Evolutionary conservation across 306 rosid species (phyloP).

Genomic region (Oemleria cerasiformis): DNA sequence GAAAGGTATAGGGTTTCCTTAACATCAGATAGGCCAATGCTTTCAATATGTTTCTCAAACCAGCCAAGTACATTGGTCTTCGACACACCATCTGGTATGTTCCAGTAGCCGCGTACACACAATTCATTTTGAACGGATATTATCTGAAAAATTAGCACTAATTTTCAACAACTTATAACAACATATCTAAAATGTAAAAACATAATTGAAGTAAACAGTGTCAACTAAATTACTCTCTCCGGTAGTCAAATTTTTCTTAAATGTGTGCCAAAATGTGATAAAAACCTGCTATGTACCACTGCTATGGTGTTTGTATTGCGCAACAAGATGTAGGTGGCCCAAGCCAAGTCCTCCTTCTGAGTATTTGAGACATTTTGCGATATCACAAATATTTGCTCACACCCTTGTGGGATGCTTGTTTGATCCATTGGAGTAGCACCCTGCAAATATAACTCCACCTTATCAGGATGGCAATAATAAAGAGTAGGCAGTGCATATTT

Average conservation of each 20-base stretch:
- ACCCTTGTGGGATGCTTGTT: conserved; percentile 57
- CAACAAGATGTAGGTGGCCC: conserved; percentile 80
- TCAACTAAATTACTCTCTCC: not conserved
- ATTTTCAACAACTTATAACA: not conserved
- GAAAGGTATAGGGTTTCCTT: conserved; percentile 72
- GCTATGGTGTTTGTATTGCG: conserved; percentile 71
- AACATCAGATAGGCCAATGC: conserved; percentile 47
- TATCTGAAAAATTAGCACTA: conserved; percentile 40
- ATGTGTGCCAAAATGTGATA: conserved; percentile 8
- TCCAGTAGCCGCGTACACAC: conserved; percentile 89
- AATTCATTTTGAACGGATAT: conserved; percentile 52
- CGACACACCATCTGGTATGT: conserved; percentile 43
- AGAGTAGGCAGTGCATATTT: conserved; percentile 3
- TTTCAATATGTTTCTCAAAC: conserved; percentile 60
- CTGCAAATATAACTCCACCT: conserved; percentile 36
- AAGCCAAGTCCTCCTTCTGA: conserved; percentile 79
- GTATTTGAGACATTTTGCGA: conserved; percentile 45
- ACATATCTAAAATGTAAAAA: not conserved
- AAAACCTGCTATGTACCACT: conserved; percentile 42
- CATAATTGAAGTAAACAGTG: not conserved
- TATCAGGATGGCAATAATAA: not conserved
- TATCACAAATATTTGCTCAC: conserved; percentile 73
- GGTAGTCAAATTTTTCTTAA: conserved; percentile 1
- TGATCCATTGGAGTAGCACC: conserved; percentile 70
- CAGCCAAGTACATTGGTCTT: conserved; percentile 48